Evolutionary conservation across 805 yeast genomes (phyloP).

Genomic region (Lipomyces mesembrius): DNA sequence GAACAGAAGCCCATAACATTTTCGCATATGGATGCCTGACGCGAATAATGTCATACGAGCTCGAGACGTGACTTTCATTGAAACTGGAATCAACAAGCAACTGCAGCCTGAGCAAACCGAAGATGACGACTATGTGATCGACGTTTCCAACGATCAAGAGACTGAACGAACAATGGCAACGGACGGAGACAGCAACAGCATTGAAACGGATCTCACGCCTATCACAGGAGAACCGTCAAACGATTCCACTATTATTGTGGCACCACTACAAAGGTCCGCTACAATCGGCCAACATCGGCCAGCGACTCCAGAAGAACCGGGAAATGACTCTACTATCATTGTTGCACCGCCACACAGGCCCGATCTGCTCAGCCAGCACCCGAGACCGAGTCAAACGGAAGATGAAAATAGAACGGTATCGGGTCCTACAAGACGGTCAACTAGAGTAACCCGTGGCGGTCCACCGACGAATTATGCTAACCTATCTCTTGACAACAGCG

Average conservation of each 20-base stretch:
- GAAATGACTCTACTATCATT: neutral
- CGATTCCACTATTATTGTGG: neutral
- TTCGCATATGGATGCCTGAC: no score
- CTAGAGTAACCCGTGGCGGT: constrained; percentile 1
- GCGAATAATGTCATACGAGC: no score
- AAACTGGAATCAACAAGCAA: no score
- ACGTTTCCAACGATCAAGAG: no score
- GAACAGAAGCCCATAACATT: neutral
- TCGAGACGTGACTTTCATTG: no score
- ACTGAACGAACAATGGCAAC: no score
- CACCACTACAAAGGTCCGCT: neutral
- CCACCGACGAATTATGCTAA: neutral
- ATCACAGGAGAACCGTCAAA: neutral
- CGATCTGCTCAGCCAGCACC: neutral
- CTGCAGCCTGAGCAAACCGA: no score
- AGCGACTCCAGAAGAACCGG: neutral
- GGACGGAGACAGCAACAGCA: neutral
- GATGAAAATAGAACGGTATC: neutral
- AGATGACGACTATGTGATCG: no score
- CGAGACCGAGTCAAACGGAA: neutral
- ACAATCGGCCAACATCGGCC: constrained; percentile 1
- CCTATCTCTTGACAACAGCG: neutral
- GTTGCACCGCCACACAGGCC: neutral
- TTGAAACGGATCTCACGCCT: neutral
- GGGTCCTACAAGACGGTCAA: neutral